A percentile compares a stretch with the other conserved stretches of the same genome.
Evolutionary conservation across 2,329 filamentous ascomycete genomes (phyloP).

Genomic region (Pestalotiopsis sp.): DNA sequence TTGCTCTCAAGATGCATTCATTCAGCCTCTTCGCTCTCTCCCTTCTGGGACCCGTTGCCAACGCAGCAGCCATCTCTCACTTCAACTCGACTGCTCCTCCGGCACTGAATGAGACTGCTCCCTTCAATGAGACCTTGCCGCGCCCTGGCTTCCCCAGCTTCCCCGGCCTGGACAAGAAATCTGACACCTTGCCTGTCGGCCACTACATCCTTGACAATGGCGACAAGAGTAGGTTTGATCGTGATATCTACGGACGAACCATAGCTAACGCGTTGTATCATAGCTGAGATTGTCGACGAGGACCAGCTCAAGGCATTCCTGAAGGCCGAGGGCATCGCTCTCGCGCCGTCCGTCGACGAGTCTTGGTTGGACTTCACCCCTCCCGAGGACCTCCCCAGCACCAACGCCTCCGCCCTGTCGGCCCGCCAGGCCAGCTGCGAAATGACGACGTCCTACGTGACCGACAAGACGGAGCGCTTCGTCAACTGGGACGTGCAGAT

Average conservation of each 20-base stretch:
- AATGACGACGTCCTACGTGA: background rate
- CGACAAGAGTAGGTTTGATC: background rate
- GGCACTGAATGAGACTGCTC: background rate
- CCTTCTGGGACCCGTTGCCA: background rate
- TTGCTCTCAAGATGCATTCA: background rate
- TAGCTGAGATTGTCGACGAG: background rate
- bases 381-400: background rate
- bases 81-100: background rate
- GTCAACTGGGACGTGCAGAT: slow-evolving; percentile 11
- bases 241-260: background rate
- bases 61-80: background rate
- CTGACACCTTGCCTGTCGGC: background rate
- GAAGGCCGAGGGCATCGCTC: background rate
- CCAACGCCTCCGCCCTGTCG: background rate
- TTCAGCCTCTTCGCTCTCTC: background rate
- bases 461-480: slow-evolving; percentile 6
- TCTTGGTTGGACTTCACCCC: background rate
- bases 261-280: background rate
- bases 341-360: background rate
- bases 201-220: background rate
- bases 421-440: background rate
- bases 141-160: background rate
- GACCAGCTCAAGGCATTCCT: background rate
- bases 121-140: background rate
- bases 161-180: background rate